Base-by-base conservation (phyloP, 1,139 yeast species). In the Scheffersomyces insectosa region DNA sequence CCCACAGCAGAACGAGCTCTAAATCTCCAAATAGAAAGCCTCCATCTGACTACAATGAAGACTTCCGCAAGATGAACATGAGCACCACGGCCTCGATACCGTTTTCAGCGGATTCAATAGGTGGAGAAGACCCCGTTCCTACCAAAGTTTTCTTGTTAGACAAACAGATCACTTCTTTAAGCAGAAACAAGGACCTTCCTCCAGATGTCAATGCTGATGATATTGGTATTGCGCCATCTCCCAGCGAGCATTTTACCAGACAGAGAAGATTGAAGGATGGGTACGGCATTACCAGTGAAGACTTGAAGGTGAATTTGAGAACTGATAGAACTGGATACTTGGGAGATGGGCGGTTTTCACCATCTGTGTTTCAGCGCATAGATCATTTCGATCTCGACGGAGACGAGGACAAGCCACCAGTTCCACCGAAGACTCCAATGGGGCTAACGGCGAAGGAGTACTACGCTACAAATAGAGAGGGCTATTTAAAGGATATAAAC, bases 341-440 rank as follows among this genome's bases (percentile, higher is more conserved):
- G 46, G 65, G 65, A 15, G 55, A 60, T 36, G 65, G 65, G 28
- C 61, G 60, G 42, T 72, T 72, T 43, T 70, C 76, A 3, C 79
- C 79, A 1, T 65, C 73, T 20, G 63, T 73, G 3, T 74, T 73
- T 47, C 60, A 52, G 42, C 43, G 61, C 10, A 54, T 52, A 37
- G 51, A 39, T 7, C 38, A 41, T 13, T 46, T 38, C 20, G 53
- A 51, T 31, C 46, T 44, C 25, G 44, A 41, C 23, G 79, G 1
- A 56, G 62, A 36, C 63, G 74, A 74, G 45, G 12, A 41, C 36
- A 70, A 75, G 40, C 82, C 82, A 0, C 56, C 56, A 15, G 74
- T 77, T 2, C 83, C 83, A 2, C 82, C 82, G 2, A 78, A 77
- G 55, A 70, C 78, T n/a, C 83, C 83, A 0, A 54, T 65, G 32